These are phyloP conservation scores for Geotrichum reessii DNA, from an alignment of 1,139 yeast species.

Conservation along the genomic window DNA sequence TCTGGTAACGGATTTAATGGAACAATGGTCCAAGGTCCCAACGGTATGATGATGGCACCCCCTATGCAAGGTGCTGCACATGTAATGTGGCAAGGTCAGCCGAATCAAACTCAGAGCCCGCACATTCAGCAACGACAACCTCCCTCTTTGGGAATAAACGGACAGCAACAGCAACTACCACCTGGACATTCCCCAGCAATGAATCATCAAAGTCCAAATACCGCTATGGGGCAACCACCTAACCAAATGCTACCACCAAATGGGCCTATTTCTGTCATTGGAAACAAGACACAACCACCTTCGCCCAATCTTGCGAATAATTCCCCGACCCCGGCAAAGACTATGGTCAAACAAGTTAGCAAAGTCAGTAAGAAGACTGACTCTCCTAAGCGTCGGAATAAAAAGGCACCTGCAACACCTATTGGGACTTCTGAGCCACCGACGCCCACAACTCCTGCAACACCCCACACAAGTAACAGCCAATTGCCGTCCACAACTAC, in stretches of 20 bases:
- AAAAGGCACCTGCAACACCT: conserved; percentile 23
- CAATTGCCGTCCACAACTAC: conserved; percentile 5
- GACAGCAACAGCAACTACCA: conserved; percentile 19
- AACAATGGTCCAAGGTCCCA: conserved; percentile 7
- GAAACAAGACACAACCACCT: conserved; percentile 29
- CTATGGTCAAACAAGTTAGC: conserved; percentile 20
- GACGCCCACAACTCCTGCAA: conserved; percentile 39
- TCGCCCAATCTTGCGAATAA: conserved; percentile 33
- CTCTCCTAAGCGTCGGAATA: conserved; percentile 15
- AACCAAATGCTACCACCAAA: conserved; percentile 31
- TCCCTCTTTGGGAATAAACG: background rate
- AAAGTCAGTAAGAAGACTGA: background rate
- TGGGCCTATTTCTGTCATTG: conserved; percentile 22
- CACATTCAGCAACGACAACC: conserved; percentile 22
- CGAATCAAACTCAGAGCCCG: conserved; percentile 21
- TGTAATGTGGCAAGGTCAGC: conserved; percentile 6
- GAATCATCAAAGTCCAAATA: conserved; percentile 7
- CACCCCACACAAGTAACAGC: conserved; percentile 29
- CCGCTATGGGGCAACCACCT: background rate
- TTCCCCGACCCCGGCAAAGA: conserved; percentile 41
- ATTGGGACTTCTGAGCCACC: conserved; percentile 35
- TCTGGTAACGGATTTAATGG: conserved; percentile 8
- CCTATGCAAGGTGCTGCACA: conserved; percentile 18
- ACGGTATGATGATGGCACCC: conserved; percentile 25
- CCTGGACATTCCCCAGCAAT: conserved; percentile 20